Evolutionary conservation across 192 early-diverging fungal genomes (phyloP).

Genomic region (Dimargaris xerosporica): DNA sequence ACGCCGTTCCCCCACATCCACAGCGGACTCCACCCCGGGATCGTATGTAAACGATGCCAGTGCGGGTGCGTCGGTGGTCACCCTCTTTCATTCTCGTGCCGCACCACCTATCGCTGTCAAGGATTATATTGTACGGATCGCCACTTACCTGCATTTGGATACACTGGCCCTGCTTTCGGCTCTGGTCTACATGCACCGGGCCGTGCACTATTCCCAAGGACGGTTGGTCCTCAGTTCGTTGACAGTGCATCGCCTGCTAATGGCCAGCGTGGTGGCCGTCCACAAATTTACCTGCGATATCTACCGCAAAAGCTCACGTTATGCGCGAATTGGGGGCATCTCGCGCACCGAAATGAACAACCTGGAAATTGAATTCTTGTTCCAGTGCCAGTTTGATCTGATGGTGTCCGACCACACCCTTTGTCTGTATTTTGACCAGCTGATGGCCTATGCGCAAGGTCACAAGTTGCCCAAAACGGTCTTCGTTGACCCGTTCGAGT

Average conservation of each 20-base stretch:
- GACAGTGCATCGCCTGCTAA: slow-evolving; percentile 53
- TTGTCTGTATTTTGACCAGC: slow-evolving; percentile 42
- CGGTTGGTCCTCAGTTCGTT: slow-evolving; percentile 41
- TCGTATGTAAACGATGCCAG: too few species aligned
- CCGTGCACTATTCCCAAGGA: slow-evolving; percentile 21
- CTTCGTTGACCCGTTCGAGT: too few species aligned
- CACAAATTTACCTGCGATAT: slow-evolving; percentile 63
- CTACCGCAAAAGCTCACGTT: slow-evolving; percentile 55
- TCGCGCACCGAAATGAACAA: slow-evolving; percentile 54
- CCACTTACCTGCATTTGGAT: slow-evolving; percentile 48
- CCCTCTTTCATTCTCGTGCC: slow-evolving; percentile 54
- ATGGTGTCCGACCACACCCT: slow-evolving; percentile 43
- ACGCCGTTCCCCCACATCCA: too few species aligned
- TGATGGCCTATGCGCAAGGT: slow-evolving; percentile 18
- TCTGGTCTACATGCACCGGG: slow-evolving; percentile 60
- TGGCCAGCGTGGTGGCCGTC: slow-evolving; percentile 53
- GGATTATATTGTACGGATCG: slow-evolving; percentile 48
- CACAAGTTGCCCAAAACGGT: background rate
- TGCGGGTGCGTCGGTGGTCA: slow-evolving; percentile 11
- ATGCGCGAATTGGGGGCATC: slow-evolving; percentile 63
- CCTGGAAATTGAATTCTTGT: slow-evolving; percentile 58
- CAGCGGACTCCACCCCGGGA: too few species aligned
- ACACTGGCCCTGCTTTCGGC: slow-evolving; percentile 51
- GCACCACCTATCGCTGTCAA: slow-evolving; percentile 46
- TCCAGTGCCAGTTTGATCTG: slow-evolving; percentile 52